phyloP scores from a whole-genome alignment of 768 basidiomycete species.

The Auricularia cornea region DNA sequence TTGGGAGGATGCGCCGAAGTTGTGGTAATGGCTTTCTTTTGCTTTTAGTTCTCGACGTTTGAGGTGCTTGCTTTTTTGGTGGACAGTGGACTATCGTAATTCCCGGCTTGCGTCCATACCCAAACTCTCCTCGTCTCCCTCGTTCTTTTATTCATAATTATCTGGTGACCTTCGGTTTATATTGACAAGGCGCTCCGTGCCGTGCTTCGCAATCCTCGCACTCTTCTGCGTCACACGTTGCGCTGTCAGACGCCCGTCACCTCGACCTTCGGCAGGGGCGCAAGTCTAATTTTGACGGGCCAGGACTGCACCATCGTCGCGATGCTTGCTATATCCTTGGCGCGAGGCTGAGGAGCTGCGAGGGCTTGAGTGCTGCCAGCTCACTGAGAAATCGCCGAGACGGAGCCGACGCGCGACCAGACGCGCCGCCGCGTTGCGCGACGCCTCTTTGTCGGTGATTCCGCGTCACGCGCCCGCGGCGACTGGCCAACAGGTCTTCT shows the following conservation, averaged over 20 bases:
- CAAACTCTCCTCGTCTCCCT: not conserved
- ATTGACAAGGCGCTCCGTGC: too few relatives aligned
- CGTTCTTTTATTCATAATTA: not conserved
- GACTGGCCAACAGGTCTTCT: too few relatives aligned
- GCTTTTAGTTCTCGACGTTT: too few relatives aligned
- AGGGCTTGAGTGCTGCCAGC: not conserved
- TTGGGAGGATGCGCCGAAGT: slow-evolving; percentile 35
- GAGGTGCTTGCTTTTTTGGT: too few relatives aligned
- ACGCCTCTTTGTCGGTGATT: not conserved
- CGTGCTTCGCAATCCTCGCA: not conserved
- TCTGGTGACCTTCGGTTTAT: not conserved
- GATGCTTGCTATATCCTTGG: not conserved
- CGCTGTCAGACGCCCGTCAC: not conserved
- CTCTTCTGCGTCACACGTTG: not conserved
- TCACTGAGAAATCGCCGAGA: not conserved
- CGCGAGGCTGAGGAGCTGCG: slow-evolving; percentile 4
- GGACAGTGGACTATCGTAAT: too few relatives aligned
- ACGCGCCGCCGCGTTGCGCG: not conserved
- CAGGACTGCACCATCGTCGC: slow-evolving; percentile 21
- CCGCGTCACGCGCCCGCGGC: not conserved
- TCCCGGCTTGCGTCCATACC: too few relatives aligned
- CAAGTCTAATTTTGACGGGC: not conserved
- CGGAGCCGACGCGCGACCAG: not conserved
- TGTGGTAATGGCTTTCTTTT: slow-evolving; percentile 7
- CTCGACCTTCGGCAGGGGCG: not conserved